Percentiles rank a stretch among this genome's conserved stretches.
phyloP scores from a whole-genome alignment of 306 rosid species.

The Geum urbanum region DNA sequence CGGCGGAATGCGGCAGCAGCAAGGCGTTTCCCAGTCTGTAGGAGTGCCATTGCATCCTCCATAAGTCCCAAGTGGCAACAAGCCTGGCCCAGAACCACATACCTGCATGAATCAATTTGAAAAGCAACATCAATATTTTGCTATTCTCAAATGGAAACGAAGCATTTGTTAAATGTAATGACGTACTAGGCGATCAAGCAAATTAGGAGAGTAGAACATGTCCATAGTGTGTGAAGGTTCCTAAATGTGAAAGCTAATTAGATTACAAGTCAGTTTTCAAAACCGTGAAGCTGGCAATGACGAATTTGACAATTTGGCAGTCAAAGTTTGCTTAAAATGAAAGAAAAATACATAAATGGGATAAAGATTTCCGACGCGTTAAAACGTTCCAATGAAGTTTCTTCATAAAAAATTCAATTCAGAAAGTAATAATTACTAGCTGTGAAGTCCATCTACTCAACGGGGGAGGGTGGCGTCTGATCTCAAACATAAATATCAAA shows the following conservation, averaged over 20 bases:
- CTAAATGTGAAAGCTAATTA: not conserved
- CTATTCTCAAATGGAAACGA: not conserved
- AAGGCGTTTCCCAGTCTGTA: conserved; percentile 85
- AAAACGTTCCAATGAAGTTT: too few species aligned
- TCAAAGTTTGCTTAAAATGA: not conserved
- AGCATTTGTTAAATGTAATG: not conserved
- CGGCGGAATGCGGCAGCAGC: conserved; percentile 91
- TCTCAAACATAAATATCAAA: conserved; percentile 26
- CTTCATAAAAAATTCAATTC: too few species aligned
- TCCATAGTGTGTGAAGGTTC: not conserved
- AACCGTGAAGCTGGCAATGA: conserved; percentile 5
- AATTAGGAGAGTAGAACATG: not conserved
- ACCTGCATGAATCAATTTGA: conserved; percentile 42
- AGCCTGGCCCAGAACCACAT: conserved; percentile 82
- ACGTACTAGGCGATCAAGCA: not conserved
- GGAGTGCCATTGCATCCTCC: conserved; percentile 98
- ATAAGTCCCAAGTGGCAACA: conserved; percentile 85
- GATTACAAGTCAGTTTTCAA: not conserved
- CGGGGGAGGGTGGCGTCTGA: not conserved
- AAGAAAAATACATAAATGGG: not conserved
- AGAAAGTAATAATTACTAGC: conserved; percentile 13
- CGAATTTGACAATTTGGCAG: not conserved
- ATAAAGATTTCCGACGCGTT: not conserved
- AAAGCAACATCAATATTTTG: not conserved
- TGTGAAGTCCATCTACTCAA: conserved; percentile 43